Evolutionary conservation across 2,329 filamentous ascomycete genomes (phyloP), one percentile per base, ranked within the genome.

Genomic region (Shiraia bambusicola): DNA sequence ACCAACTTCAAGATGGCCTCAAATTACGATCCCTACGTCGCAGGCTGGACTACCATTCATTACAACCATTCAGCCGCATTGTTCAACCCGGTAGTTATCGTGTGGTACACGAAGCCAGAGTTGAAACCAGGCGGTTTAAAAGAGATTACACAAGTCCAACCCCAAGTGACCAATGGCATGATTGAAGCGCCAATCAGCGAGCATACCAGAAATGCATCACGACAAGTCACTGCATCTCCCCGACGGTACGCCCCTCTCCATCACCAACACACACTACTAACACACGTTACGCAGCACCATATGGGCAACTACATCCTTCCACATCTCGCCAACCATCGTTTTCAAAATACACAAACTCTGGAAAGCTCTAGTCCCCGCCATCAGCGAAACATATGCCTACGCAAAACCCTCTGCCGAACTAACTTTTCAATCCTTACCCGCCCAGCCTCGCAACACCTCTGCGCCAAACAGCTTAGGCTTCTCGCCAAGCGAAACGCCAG

Each of bases 291-390:
- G n/a, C 28, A 54, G 50, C 6, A 59, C 56, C 9, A 49, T 59
- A 12, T 61, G 58, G 56, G 52, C 54, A 24, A 59, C 56, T 4
- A 57, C 54, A 0, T 57, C 58, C 4, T 58, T 61, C 38, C 35
- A 38, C 2, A 47, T 58, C 19, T 48, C 50, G 1, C 41, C 51
- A 0, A 53, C 49, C 0, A 58, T 59, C 24, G 29, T 58, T 5
- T 40, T 52, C 24, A 34, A 42, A 31, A 52, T 61, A 6, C 50
- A 59, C 29, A n/a, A 11, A 1, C 32, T 52, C 10, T 61, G 58
- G 58, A 50, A 42, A 41, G 12, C 35, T 1, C n/a, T 50, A n/a
- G 41, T 56, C 0, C 50, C 50, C 3, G 37, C 45, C 14, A 40
- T 61, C 29, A 37, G 34, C 44, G 14, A 43, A 28, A 36, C 44